Base-by-base conservation (phyloP, 768 basidiomycete species). In the Mycena haematopus region DNA sequence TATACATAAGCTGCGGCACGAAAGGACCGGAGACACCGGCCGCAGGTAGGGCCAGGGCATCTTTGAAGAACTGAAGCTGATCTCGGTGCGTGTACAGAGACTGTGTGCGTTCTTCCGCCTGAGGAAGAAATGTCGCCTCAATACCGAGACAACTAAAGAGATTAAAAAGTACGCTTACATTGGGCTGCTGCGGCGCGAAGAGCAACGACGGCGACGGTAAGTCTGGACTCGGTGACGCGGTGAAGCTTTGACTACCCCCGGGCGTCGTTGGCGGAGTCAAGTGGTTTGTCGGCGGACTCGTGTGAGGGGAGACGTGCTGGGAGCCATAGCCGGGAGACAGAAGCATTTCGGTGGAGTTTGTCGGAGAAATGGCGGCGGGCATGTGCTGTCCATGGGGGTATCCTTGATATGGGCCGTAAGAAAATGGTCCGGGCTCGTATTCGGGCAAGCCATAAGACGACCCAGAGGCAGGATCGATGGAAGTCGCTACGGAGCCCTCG, bases 1-100 rank as follows among this genome's bases (percentile, higher is more conserved):
- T 84, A 71, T 92, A 93, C 74, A 89, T 86, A 31, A 67, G 75
- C 72, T 93, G 91, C 11, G 88, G 90, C 15, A 93, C 74, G 69
- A 90, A 87, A n/a, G 79, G 78, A 1, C 80, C 77, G 25, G 75
- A 74, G 42, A 70, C 65, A 29, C 71, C 71, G 27, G 74, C 71
- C 40, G 73, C 74, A 2, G 79, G 80, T 17, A 82, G 72, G 42
- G 46, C 60, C 22, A 77, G 54, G 1, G 79, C 82, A 11, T 79
- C 77, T 56, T 75, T 77, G 70, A 85, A 85, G 55, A 81, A 73
- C 53, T 72, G 71, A 4, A 77, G 66, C 65, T 85, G 82, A 36
- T 84, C 77, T n/a, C 77, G 75, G 70, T 82, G 78, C 7, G 78
- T 74, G 67, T 78, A 79, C 17, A 71, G 69, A 35, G 60, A 40